Percentiles rank a stretch among this genome's conserved stretches.
These are phyloP conservation scores for Penicillium chermesinum DNA, from an alignment of 495 filamentous ascomycete genomes.

Conservation along the genomic window DNA sequence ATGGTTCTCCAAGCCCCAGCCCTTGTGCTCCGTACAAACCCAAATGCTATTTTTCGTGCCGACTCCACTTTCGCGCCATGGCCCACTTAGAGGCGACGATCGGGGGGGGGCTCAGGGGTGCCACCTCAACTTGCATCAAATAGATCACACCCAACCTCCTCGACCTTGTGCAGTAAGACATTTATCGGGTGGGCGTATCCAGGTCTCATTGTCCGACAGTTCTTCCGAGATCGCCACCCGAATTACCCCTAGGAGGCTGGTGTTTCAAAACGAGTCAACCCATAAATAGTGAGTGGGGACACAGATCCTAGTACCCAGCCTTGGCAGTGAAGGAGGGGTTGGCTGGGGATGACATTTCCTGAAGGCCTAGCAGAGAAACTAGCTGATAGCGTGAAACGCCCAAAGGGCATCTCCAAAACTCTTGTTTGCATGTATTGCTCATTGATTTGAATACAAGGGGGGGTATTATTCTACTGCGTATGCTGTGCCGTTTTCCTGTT, in stretches of 20 bases:
- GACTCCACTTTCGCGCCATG: background rate
- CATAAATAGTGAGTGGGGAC: constrained; percentile 5
- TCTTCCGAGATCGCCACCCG: background rate
- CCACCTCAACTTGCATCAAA: background rate
- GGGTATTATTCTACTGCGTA: too few species aligned
- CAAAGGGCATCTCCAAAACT: background rate
- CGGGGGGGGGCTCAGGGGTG: background rate
- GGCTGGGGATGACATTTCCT: too few species aligned
- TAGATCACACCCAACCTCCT: background rate
- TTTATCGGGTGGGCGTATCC: background rate
- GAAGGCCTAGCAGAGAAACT: too few species aligned
- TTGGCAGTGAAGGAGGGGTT: too few species aligned
- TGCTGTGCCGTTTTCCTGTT: too few species aligned
- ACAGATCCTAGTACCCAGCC: too few species aligned
- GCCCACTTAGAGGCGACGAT: background rate
- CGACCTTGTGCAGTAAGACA: too few species aligned
- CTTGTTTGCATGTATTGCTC: background rate
- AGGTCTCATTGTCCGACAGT: constrained; percentile 2
- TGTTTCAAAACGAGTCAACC: constrained; percentile 1
- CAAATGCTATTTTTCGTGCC: too few species aligned
- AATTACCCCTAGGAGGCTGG: background rate
- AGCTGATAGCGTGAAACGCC: too few species aligned
- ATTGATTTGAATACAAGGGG: background rate
- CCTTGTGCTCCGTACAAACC: too few species aligned
- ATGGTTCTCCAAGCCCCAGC: background rate